Base-by-base conservation (phyloP, 2,329 filamentous ascomycete genomes). In the Hymenoscyphus repandus region DNA sequence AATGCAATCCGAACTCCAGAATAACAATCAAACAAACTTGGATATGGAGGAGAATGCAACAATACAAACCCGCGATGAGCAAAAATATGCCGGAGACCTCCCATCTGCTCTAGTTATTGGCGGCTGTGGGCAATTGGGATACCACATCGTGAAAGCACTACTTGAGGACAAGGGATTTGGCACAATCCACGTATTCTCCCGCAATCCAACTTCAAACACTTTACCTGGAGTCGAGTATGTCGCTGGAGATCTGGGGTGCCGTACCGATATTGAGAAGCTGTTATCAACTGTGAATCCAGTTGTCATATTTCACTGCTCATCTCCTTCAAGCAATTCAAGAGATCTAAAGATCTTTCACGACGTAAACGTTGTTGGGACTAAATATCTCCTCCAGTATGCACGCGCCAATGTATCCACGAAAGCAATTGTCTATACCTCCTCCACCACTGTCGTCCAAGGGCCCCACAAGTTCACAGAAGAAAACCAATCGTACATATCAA, bases 101-200 rank as follows among this genome's bases (percentile, higher is more conserved):
- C 22, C 22, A 27, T 27, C 22, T 37, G 10, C 42, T 58, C 1
- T 74, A 69, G 69, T 49, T 2, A 38, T 36, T 37, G 47, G 47
- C 10, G 47, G 47, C 0, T 44, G 47, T 49, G 70, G 74, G 50
- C 53, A 64, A 11, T 53, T 60, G 0, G 65, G 67, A 7, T 74
- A 57, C n/a, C 15, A 36, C 3, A 42, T 49, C 11, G 40, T 44
- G 10, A 44, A 49, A 37, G 40, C 47, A 17, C 32, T 49, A 12
- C 40, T 44, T 11, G 13, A 42, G 7, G 32, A 49, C 30, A 12
- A 22, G 6, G 32, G 15, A 15, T 43, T 34, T 34, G 34, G 27
- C 22, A 34, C 38, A 17, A 37, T 49, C 12, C 47, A 49, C n/a
- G 47, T 49, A 34, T 34, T 49, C 12, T 43, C 39, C 17, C 47